Conservation (phyloP, 2,329 filamentous ascomycete genomes). For the Colletotrichum tropicale region DNA sequence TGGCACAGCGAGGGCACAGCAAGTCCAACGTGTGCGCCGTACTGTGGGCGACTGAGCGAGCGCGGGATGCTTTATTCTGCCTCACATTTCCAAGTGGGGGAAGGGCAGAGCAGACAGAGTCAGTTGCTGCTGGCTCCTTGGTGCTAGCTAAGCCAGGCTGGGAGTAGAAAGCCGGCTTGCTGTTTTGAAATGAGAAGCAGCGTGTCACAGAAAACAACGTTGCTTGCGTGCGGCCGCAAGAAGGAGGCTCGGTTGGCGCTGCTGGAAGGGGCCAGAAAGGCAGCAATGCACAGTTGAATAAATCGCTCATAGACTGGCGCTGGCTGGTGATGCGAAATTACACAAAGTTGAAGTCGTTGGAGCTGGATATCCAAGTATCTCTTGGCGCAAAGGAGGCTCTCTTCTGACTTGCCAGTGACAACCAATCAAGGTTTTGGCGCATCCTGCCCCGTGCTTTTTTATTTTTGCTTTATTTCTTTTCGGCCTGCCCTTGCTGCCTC, state of each 20-base stretch:
- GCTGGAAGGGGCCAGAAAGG: background rate
- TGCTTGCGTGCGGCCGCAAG: conserved; percentile 14
- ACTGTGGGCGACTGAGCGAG: conserved; percentile 3
- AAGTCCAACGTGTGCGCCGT: conserved; percentile 9
- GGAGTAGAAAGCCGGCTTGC: background rate
- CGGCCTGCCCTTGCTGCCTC: background rate
- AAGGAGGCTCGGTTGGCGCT: background rate
- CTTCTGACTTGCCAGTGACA: conserved; percentile 19
- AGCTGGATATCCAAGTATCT: conserved; percentile 22
- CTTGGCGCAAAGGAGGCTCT: conserved; percentile 15
- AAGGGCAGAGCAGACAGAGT: background rate
- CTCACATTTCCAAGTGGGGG: background rate
- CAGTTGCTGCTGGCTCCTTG: background rate
- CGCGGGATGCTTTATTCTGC: background rate
- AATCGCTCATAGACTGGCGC: conserved; percentile 21
- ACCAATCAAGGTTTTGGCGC: conserved; percentile 21
- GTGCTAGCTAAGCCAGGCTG: conserved; percentile 5
- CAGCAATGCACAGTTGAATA: background rate
- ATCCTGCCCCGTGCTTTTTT: conserved; percentile 13
- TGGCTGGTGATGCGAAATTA: conserved; percentile 10
- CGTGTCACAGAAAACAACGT: conserved; percentile 10
- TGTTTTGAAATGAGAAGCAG: conserved; percentile 13
- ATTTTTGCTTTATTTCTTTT: background rate
- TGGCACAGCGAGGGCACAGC: conserved; percentile 6
- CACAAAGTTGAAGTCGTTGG: conserved; percentile 15